Base-by-base conservation (phyloP, 345 rosid genomes). In the Citrus unshiu region DNA sequence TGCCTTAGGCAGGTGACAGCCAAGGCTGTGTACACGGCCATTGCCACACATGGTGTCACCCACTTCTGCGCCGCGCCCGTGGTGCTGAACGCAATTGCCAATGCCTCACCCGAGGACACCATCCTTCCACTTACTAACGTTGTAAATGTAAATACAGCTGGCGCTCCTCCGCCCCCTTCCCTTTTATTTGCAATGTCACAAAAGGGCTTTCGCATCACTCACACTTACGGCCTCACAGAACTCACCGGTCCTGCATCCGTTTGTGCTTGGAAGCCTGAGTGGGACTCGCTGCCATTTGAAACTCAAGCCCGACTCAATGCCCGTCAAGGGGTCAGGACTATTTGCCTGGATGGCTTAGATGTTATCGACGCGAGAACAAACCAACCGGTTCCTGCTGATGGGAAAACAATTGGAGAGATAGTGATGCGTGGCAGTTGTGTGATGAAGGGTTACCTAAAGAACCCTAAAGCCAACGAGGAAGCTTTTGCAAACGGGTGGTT, bases 61-160 rank as follows among this genome's bases (percentile, higher is more conserved):
- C 93, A 94, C 85, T 94, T 94, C 78, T 91, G 96, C 37, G 98
- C 93, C 32, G 99, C 98, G 2, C 99, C 98, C 7, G 97, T 93
- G 68, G 98, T 94, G 40, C 98, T 94, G 72, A 94, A 90, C 86
- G 58, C 90, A 63, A 87, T 97, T 64, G 89, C 92, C 60, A 94
- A 94, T 81, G 98, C 98, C 30, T 77, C 92, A 6, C 83, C 87
- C 43, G 89, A 92, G 74, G 98, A 94, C 30, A 85, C 95, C 3
- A 87, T 92, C 87, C 92, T 94, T 30, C 98, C 98, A 30, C 93
- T 97, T 29, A 97, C 98, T 30, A 93, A 84, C 18, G 74, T 79
- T 13, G 96, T 97, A 66, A 84, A 92, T 8, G 98, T 97, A 24
- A 94, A 86, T 90, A 97, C 97, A 1, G 98, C 93, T 22, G 98